These are phyloP conservation scores for Saccharomycopsis fermentans DNA, from an alignment of 805 yeast genomes.

Conservation along the genomic window DNA sequence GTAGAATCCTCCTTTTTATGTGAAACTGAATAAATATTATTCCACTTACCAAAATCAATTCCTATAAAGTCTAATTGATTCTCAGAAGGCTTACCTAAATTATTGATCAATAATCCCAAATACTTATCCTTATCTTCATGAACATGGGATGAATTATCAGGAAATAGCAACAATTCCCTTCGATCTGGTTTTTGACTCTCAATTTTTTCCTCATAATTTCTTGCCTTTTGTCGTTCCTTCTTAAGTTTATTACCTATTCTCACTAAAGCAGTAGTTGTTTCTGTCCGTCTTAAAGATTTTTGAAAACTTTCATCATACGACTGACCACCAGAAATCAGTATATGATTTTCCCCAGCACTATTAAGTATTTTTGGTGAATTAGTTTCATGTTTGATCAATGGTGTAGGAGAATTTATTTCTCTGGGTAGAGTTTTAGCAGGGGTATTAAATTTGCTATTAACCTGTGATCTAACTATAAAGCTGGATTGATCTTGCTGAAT, in stretches of 20 bases:
- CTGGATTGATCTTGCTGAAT: background rate
- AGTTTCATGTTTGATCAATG: background rate
- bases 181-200: background rate
- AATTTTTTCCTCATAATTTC: background rate
- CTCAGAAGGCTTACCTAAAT: slow-evolving; percentile 59
- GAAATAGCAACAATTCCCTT: background rate
- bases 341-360: background rate
- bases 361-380: background rate
- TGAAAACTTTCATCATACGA: background rate
- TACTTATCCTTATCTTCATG: background rate
- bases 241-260: background rate
- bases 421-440: background rate
- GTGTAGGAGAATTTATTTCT: background rate
- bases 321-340: background rate
- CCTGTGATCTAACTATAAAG: background rate
- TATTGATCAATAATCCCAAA: slow-evolving; percentile 50
- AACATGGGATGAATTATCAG: background rate
- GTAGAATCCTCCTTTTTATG: slow-evolving; percentile 18
- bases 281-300: background rate
- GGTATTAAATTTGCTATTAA: background rate
- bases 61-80: slow-evolving; percentile 32
- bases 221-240: background rate
- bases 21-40: slow-evolving; percentile 72
- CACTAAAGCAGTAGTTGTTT: background rate
- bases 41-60: slow-evolving; percentile 78